Evolutionary conservation across 176 grass and related monocot genomes (phyloP), one percentile per base, ranked within the genome.

Genomic region (Musa beccarii): DNA sequence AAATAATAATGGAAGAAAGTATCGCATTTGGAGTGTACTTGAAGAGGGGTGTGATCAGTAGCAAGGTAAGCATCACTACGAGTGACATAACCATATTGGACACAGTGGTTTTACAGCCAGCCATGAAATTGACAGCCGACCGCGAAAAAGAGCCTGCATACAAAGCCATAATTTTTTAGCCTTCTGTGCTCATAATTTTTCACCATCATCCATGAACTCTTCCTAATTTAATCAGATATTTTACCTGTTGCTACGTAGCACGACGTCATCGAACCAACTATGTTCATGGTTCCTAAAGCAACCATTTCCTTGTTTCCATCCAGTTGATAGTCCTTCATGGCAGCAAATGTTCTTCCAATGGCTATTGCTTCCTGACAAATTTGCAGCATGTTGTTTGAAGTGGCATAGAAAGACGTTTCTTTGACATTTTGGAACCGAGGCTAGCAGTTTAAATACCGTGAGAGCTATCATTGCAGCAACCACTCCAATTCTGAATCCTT

Each of bases 231-330:
- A 54, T 53, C 11, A 73, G n/a, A 28, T 73, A n/a, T 59, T 19
- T 61, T 81, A 89, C 93, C 94, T 81, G 94, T 97, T 20, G 94
- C 80, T 10, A 93, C 76, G 80, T 97, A 97, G 75, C 94, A 97
- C 43, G 94, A 97, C 7, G 90, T 85, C 90, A 97, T 97, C 19
- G 94, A 97, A 1, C 94, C 94, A 75, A 89, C 76, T n/a, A 93
- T 63, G 49, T 97, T 97, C 94, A 97, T 97, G 20, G 88, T 91
- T 84, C 94, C 90, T 70, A 97, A 83, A 23, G 94, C 94, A 56
- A 97, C 77, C 94, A 90, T 97, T 86, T 97, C 94, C 71, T 97
- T 97, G 71, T 97, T 97, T 76, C 94, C 94, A 85, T 97, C 90
- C 54, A 93, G 63, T 28, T 93, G 86, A 72, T 97, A 93, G 73